Evolutionary conservation across 1,284 basidiomycete species (phyloP).

Genomic region (Ustilago lituana): DNA sequence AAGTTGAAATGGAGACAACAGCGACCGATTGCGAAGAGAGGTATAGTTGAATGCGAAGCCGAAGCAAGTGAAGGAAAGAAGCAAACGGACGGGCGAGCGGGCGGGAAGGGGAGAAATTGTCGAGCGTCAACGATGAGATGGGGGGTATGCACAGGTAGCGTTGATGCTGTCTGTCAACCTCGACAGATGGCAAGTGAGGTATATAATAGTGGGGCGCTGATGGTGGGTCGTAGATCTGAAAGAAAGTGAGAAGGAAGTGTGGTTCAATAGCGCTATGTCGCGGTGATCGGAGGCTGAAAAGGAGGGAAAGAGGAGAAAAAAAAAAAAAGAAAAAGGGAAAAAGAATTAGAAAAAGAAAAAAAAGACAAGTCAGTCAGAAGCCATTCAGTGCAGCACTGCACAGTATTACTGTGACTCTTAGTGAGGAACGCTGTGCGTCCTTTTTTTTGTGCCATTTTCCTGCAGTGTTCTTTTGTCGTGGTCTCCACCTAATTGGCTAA

Average conservation of each 20-base stretch:
- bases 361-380: conserved; percentile 2
- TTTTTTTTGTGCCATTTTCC: not conserved
- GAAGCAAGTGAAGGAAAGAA: conserved; percentile 2
- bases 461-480: no score
- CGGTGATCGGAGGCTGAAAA: conserved; percentile 52
- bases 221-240: not conserved
- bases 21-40: conserved; percentile 1
- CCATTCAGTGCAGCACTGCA: no score
- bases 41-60: conserved; percentile 24
- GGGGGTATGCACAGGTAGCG: conserved; percentile 12
- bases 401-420: no score
- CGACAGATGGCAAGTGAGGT: not conserved
- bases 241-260: not conserved
- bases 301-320: conserved; percentile 5
- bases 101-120: not conserved
- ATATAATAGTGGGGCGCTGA: not conserved
- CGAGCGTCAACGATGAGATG: conserved; percentile 4
- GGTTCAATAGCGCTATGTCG: conserved; percentile 1
- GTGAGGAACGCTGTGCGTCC: not conserved
- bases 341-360: conserved; percentile 13
- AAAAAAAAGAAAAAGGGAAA: conserved; percentile 2
- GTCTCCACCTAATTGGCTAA: not conserved
- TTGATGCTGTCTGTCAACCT: conserved; percentile 10
- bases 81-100: not conserved
- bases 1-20: no score